Base-by-base conservation (phyloP, 2,329 filamentous ascomycete genomes). In the Scedosporium apiospermum region DNA sequence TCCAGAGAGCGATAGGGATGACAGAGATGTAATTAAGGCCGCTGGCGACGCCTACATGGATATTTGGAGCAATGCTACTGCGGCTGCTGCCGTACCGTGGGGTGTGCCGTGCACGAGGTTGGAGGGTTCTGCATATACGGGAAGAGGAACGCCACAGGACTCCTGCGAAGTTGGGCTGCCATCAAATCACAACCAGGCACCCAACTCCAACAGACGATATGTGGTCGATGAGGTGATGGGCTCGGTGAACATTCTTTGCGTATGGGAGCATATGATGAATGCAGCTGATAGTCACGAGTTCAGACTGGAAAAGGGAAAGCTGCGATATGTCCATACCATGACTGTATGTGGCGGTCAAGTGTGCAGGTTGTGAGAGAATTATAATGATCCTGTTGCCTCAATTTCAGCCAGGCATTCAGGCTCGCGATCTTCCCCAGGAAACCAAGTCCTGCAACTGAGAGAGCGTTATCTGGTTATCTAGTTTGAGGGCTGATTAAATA, bases 1-100 rank as follows among this genome's bases (percentile, higher is more conserved):
- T 61, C 68, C 71, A 4, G 69, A 69, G 44, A 69, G 62, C 41
- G 65, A 71, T 62, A 68, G 72, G 5, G 72, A 74, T 63, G 65
- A 67, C 10, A 70, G 74, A 46, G 71, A 66, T 9, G 69, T 68
- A 3, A 72, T 76, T 62, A 68, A 75, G 67, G 72, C 72, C 0
- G 74, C 73, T 0, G 74, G 68, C 3, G 74, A 76, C 51, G 74
- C 74, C 0, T 76, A 76, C 59, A 67, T 73, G 30, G 71, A 76
- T 58, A 66, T 75, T 53, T 76, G 75, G 64, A 69, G 69, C 63
- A 68, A 75, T 67, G 66, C 65, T 62, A 71, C 65, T 53, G 73
- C 73, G 68, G 68, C 65, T 34, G 73, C 74, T 26, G 66, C 65
- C 27, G 73, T 76, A 7, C 74, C 74, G 12, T 76, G 74, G 74